Evolutionary conservation across 2,329 filamentous ascomycete species (phyloP).

Genomic region (Penicillium polonicum): DNA sequence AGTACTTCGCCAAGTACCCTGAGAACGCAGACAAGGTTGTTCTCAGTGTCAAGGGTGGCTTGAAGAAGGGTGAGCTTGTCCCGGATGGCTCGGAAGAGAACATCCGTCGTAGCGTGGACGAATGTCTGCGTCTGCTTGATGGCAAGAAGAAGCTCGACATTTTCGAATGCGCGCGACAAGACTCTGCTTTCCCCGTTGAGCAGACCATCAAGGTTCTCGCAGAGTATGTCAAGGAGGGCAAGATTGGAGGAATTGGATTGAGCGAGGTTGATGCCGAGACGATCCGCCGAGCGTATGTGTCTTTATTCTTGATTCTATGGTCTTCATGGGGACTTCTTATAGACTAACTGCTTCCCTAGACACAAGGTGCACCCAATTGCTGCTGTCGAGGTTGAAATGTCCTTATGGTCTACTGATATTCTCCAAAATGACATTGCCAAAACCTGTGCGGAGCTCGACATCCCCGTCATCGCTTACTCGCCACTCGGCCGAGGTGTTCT

Average conservation of each 20-base stretch:
- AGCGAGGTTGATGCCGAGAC: slow-evolving; percentile 48
- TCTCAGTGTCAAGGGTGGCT: slow-evolving; percentile 62
- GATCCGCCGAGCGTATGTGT: slow-evolving; percentile 42
- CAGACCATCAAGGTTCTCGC: slow-evolving; percentile 43
- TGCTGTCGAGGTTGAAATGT: slow-evolving; percentile 62
- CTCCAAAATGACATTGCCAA: slow-evolving; percentile 58
- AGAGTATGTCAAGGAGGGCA: slow-evolving; percentile 43
- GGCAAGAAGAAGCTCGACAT: slow-evolving; percentile 61
- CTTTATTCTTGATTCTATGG: background rate
- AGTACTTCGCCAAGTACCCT: slow-evolving; percentile 64
- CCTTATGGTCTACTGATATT: slow-evolving; percentile 57
- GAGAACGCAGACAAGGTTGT: slow-evolving; percentile 63
- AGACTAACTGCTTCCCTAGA: slow-evolving; percentile 37
- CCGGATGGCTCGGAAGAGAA: slow-evolving; percentile 56
- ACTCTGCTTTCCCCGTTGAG: slow-evolving; percentile 52
- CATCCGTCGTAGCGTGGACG: slow-evolving; percentile 59
- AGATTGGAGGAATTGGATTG: slow-evolving; percentile 46
- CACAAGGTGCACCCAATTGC: slow-evolving; percentile 56
- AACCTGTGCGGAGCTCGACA: slow-evolving; percentile 56
- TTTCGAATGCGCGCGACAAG: slow-evolving; percentile 60
- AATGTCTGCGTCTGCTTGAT: slow-evolving; percentile 53
- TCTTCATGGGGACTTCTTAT: background rate
- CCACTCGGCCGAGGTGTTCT: slow-evolving; percentile 60
- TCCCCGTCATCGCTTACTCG: slow-evolving; percentile 60
- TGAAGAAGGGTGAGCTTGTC: slow-evolving; percentile 35